phyloP scores from a whole-genome alignment of 2,329 filamentous ascomycete species.

The Elsinoe perseae region DNA sequence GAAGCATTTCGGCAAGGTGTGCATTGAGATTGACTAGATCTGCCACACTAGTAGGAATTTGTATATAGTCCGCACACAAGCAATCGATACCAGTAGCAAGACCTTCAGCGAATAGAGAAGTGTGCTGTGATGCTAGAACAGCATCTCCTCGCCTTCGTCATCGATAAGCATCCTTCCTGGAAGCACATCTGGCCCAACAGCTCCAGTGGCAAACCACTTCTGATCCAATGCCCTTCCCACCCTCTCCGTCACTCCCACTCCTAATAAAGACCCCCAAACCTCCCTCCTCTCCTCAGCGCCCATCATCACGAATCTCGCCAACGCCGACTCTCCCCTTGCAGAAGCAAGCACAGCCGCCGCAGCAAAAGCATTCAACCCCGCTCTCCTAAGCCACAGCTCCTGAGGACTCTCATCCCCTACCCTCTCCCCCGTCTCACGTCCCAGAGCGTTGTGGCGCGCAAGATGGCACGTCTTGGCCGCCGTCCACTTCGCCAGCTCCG shows the following conservation, averaged over 20 bases:
- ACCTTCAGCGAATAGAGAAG: background rate
- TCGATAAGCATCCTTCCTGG: background rate
- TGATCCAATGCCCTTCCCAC: conserved; percentile 47
- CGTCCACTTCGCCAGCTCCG: conserved; percentile 30
- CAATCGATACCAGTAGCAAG: background rate
- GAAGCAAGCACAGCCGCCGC: conserved; percentile 55
- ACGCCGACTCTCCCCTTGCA: conserved; percentile 32
- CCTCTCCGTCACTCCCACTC: conserved; percentile 45
- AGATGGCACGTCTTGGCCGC: conserved; percentile 37
- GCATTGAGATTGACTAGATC: conserved; percentile 31
- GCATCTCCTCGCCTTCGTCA: conserved; percentile 6
- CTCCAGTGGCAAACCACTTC: conserved; percentile 32
- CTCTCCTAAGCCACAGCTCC: conserved; percentile 59
- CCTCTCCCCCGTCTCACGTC: conserved; percentile 22
- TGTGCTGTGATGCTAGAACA: background rate
- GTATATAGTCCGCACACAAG: background rate
- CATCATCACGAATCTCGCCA: conserved; percentile 54
- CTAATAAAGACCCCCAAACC: conserved; percentile 50
- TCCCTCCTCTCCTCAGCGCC: conserved; percentile 38
- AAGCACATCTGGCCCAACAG: background rate
- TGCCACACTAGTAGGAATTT: background rate
- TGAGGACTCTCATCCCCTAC: conserved; percentile 52
- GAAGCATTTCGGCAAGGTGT: conserved; percentile 41
- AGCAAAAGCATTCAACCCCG: conserved; percentile 63
- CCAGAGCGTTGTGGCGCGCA: conserved; percentile 20